Conservation (phyloP, 768 basidiomycete species). For the Leccinum truebloodii region DNA sequence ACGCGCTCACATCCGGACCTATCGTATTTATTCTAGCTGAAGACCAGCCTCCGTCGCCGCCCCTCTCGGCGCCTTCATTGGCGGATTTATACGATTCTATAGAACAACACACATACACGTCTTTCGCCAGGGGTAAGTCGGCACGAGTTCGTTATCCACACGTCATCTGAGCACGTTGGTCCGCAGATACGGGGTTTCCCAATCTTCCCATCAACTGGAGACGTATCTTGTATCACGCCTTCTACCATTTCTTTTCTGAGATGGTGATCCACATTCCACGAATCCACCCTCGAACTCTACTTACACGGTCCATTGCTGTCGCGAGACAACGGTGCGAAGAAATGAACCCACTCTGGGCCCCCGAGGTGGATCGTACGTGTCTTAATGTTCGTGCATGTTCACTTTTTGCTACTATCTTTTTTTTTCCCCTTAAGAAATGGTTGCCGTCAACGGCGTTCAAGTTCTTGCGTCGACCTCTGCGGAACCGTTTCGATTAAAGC, state of each 20-base stretch:
- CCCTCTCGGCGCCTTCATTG: too few relatives aligned
- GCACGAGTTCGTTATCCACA: too few relatives aligned
- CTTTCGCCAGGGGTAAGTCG: too few relatives aligned
- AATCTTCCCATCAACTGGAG: neutral
- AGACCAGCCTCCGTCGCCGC: too few relatives aligned
- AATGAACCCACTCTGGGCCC: neutral
- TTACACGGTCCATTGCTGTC: neutral
- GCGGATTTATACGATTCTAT: too few relatives aligned
- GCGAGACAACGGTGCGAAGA: neutral
- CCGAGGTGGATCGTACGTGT: neutral
- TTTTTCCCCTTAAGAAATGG: neutral
- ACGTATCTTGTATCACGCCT: neutral
- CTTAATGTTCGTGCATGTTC: neutral
- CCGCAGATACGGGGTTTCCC: neutral
- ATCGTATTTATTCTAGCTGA: too few relatives aligned
- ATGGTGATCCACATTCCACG: neutral
- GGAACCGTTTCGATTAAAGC: neutral
- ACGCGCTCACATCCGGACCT: too few relatives aligned
- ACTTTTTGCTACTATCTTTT: neutral
- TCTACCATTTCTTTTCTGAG: neutral
- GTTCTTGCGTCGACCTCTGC: neutral
- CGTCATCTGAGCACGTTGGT: neutral
- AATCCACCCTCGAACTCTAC: neutral
- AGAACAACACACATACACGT: too few relatives aligned
- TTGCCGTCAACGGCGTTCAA: neutral